These are phyloP conservation scores for Solanum lycopersicoides DNA, from an alignment of 257 asterid genomes.

Conservation along the genomic window DNA sequence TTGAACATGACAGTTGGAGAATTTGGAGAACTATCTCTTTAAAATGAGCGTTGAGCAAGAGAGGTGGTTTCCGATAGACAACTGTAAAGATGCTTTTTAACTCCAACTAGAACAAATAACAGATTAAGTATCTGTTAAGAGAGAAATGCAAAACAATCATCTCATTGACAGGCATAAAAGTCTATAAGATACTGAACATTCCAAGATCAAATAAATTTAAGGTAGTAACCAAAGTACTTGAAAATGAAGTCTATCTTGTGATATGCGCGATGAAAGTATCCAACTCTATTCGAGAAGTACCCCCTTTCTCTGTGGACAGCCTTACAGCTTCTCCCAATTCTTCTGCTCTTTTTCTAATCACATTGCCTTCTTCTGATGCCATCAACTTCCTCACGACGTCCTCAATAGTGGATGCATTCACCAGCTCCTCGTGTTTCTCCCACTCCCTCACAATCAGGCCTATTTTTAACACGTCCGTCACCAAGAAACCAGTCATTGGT, in stretches of 20 bases:
- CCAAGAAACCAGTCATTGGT: not conserved
- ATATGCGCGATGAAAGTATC: not conserved
- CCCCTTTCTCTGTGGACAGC: not conserved
- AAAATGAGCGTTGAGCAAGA: too few relatives aligned
- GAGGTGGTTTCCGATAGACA: too few relatives aligned
- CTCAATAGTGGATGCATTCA: not conserved
- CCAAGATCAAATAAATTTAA: too few relatives aligned
- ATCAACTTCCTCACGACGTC: not conserved
- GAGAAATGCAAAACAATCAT: too few relatives aligned
- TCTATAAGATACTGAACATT: too few relatives aligned
- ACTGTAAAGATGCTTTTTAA: too few relatives aligned
- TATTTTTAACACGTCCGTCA: not conserved
- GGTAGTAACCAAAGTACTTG: not conserved
- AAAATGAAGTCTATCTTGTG: not conserved
- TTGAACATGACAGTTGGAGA: not conserved
- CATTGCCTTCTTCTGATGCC: not conserved
- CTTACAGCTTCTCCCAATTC: not conserved
- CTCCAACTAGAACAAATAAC: too few relatives aligned
- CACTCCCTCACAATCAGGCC: not conserved
- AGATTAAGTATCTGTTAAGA: too few relatives aligned
- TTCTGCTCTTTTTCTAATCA: not conserved
- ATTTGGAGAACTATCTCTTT: not conserved
- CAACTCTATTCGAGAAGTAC: not conserved
- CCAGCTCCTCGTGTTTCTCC: not conserved
- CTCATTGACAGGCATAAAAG: too few relatives aligned